Evolutionary conservation across 129 eudicot genomes (phyloP), one percentile per base, ranked within the genome.

Genomic region (Logfia minima): DNA sequence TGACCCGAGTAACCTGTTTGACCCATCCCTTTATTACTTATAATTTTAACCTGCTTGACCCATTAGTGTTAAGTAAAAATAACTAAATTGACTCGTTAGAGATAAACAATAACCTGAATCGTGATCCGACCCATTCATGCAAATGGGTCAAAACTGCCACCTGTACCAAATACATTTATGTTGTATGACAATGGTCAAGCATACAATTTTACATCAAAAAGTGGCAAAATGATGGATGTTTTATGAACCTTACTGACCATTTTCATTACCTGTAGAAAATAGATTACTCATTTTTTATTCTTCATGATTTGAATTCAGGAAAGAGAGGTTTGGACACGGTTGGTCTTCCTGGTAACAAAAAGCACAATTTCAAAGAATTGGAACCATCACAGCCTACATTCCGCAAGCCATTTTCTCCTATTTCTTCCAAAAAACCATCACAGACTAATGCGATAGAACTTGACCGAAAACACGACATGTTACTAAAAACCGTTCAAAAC

Each of bases 381-480:
- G 88, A 86, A 48, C 67, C 35, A 62, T 90, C 96, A 11, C 84
- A 75, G 14, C 71, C 72, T 8, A 61, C 73, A 31, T 52, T 23
- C 18, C 88, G 97, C 74, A 88, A 86, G 80, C 98, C 98, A 3
- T 84, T 90, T 81, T 87, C 97, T 2, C 97, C 97, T 26, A 79
- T 90, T 74, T 75, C 92, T 72, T 75, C 92, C 45, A 90, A 84
- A 56, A 84, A 83, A 70, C 76, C 90, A 29, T 71, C 87, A 24
- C 88, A 81, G 72, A 53, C 85, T 24, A 85, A 79, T 60, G 55
- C 78, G 35, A 67, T 73, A 28, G 83, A 88, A 85, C 11, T 51
- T 72, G 82, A 53, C 83, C 28, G 60, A 61, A 83, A 81, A 59
- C 88, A 83, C n/a, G 90, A 87, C 41, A 69, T 66, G 16, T 29